A percentile compares a stretch with the other conserved stretches of the same genome.
phyloP scores from a whole-genome alignment of 371 early-diverging fungal species.

The Syncephalastrum contaminatum region DNA sequence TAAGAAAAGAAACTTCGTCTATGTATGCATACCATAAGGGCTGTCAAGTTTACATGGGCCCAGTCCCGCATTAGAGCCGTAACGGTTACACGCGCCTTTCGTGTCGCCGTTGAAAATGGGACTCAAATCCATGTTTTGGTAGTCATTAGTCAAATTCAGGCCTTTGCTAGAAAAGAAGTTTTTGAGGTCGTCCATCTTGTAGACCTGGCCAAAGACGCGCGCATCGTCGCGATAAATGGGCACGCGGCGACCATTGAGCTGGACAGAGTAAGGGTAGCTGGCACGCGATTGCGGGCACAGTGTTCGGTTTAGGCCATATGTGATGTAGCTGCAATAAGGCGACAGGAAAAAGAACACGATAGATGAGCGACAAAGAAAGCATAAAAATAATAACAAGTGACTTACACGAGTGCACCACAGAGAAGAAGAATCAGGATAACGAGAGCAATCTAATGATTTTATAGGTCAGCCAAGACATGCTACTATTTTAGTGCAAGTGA shows the following conservation, averaged over 20 bases:
- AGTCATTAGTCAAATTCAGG: constrained; percentile 43
- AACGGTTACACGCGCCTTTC: constrained; percentile 24
- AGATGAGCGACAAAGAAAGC: background rate
- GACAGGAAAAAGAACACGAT: constrained; percentile 13
- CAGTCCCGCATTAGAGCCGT: constrained; percentile 20
- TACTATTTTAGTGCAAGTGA: background rate
- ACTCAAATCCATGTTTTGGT: constrained; percentile 47
- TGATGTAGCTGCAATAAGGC: constrained; percentile 54
- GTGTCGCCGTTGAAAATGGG: constrained; percentile 50
- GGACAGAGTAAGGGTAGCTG: constrained; percentile 26
- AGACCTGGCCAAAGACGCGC: constrained; percentile 49
- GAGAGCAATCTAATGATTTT: constrained; percentile 57
- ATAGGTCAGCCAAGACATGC: constrained; percentile 19
- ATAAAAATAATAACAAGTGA: background rate
- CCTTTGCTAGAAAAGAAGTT: constrained; percentile 32
- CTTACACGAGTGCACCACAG: constrained; percentile 46
- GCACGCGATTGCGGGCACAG: constrained; percentile 39
- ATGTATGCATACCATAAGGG: constrained; percentile 43
- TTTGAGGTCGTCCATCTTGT: constrained; percentile 37
- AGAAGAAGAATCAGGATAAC: constrained; percentile 64
- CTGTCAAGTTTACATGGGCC: constrained; percentile 33
- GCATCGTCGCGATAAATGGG: constrained; percentile 36
- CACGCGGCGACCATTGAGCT: constrained; percentile 22
- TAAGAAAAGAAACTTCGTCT: constrained; percentile 14
- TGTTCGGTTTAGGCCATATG: constrained; percentile 57